These are phyloP conservation scores for Botrytis squamosa DNA, from an alignment of 2,329 filamentous ascomycete species.

Conservation along the genomic window DNA sequence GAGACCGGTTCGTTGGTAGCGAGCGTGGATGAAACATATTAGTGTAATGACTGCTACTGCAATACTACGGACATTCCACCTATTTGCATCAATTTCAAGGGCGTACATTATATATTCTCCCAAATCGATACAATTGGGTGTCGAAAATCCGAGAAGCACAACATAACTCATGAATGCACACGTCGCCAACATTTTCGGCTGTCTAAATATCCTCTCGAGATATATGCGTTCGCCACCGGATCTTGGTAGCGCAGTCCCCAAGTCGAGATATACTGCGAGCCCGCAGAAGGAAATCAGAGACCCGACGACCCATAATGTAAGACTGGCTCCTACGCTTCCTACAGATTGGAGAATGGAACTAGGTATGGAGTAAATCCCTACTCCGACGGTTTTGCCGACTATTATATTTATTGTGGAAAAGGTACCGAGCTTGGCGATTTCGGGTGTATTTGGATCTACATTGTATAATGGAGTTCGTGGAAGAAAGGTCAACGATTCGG, in stretches of 20 bases:
- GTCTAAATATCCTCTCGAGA: not conserved
- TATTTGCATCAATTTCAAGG: conserved; percentile 41
- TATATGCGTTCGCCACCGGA: not conserved
- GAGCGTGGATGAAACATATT: conserved; percentile 49
- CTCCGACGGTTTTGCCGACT: conserved; percentile 38
- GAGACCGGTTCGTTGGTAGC: conserved; percentile 48
- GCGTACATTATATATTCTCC: conserved; percentile 50
- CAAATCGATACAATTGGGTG: not conserved
- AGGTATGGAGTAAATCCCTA: conserved; percentile 54
- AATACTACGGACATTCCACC: conserved; percentile 51
- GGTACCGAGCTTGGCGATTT: not conserved
- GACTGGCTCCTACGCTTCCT: conserved; percentile 53
- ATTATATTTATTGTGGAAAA: not conserved
- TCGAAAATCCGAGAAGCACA: not conserved
- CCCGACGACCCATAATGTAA: conserved; percentile 56
- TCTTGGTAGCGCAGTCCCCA: not conserved
- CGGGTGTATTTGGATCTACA: not conserved
- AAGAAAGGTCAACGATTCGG: not conserved
- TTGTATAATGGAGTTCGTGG: not conserved
- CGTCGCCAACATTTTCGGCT: not conserved
- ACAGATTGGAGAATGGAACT: conserved; percentile 55
- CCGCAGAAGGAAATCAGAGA: conserved; percentile 47
- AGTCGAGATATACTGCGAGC: conserved; percentile 30
- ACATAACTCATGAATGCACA: not conserved
- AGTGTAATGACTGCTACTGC: conserved; percentile 48